A percentile compares a stretch with the other conserved stretches of the same genome.
These are phyloP conservation scores for Phaeosphaeriaceae sp. DNA, from an alignment of 2,329 filamentous ascomycete species.

Conservation along the genomic window DNA sequence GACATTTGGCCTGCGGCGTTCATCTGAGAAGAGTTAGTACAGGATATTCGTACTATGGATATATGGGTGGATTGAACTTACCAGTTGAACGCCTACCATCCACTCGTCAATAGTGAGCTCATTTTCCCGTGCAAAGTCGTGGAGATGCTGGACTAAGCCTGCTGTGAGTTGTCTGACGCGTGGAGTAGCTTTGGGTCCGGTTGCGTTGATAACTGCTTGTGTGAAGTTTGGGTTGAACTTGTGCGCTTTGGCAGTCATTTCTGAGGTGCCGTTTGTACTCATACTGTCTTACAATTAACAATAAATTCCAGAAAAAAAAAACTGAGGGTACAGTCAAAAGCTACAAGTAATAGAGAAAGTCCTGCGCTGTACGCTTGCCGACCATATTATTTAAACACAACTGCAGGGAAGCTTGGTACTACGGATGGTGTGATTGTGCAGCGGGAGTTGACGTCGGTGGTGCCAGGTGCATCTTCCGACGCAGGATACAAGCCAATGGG, in stretches of 20 bases:
- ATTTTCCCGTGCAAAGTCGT: slow-evolving; percentile 78
- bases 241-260: slow-evolving; percentile 26
- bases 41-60: slow-evolving; percentile 5
- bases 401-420: slow-evolving; percentile 9
- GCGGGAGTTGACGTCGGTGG: slow-evolving; percentile 25
- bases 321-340: slow-evolving; percentile 1
- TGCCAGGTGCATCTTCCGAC: slow-evolving; percentile 28
- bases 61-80: slow-evolving; percentile 40
- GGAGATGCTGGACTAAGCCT: slow-evolving; percentile 72
- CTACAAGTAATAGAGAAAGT: slow-evolving; percentile 1
- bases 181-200: slow-evolving; percentile 71
- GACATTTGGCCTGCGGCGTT: slow-evolving; percentile 70
- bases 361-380: background rate
- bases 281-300: slow-evolving; percentile 13
- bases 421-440: slow-evolving; percentile 2
- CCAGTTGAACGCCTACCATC: slow-evolving; percentile 74
- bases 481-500: slow-evolving; percentile 14
- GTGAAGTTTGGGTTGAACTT: slow-evolving; percentile 80
- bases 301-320: background rate
- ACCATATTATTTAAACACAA: slow-evolving; percentile 3
- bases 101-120: slow-evolving; percentile 81
- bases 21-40: slow-evolving; percentile 44
- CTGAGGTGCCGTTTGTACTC: slow-evolving; percentile 25
- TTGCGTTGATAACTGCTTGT: slow-evolving; percentile 72
- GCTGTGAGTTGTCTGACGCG: slow-evolving; percentile 68